Conservation (phyloP, 805 yeast species). For the Ogataea angusta region DNA sequence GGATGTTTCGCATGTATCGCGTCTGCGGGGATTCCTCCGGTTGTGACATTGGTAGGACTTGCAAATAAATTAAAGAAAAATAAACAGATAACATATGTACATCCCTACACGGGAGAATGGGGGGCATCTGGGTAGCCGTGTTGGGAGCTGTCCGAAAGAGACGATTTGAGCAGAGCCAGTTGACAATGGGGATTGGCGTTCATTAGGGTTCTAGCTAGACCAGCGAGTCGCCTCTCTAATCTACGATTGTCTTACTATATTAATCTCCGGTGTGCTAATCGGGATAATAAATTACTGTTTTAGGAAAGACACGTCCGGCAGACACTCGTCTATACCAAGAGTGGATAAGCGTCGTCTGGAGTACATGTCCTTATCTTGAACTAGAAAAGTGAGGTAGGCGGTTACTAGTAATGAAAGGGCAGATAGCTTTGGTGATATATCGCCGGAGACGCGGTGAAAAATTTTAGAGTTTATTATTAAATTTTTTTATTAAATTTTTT, state of each 20-base stretch:
- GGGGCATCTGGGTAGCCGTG: no score
- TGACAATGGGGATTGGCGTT: neutral
- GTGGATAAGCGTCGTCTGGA: no score
- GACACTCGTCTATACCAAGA: no score
- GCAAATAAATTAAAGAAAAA: neutral
- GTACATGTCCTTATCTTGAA: no score
- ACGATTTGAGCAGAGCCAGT: no score
- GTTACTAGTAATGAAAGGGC: no score
- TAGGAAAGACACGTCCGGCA: neutral
- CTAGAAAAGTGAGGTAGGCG: no score
- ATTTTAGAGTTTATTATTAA: conserved; percentile 1
- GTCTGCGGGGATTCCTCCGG: conserved; percentile 12
- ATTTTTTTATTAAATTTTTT: conserved; percentile 1
- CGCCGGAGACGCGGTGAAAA: neutral
- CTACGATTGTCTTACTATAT: neutral
- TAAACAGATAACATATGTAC: neutral
- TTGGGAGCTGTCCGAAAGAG: no score
- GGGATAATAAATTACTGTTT: conserved; percentile 4
- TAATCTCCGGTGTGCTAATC: conserved; percentile 10
- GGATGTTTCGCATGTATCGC: conserved; percentile 19
- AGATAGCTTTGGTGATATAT: no score
- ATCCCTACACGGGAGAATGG: conserved; percentile 2
- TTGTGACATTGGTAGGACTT: conserved; percentile 2
- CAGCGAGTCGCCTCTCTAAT: no score
- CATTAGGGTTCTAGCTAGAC: no score